Conservation (phyloP, 2,329 filamentous ascomycete genomes). For the Sporothrix humicola region DNA sequence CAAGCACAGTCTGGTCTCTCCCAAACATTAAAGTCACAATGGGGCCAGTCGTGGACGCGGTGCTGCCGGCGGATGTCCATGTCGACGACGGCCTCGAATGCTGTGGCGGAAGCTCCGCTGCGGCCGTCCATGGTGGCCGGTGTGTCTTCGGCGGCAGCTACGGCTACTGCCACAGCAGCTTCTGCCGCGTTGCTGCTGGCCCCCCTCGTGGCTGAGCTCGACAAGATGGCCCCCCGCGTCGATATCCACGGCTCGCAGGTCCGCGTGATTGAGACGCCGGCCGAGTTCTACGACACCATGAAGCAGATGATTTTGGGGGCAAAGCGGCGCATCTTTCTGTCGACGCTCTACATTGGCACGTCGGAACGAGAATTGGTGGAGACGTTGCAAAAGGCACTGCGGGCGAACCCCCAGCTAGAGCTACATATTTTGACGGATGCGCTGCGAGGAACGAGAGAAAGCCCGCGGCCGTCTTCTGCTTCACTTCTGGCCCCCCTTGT, state of each 20-base stretch:
- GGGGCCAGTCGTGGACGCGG: slow-evolving; percentile 1
- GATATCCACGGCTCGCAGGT: slow-evolving; percentile 82
- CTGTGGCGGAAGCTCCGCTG: background rate
- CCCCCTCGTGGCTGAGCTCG: slow-evolving; percentile 72
- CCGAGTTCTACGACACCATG: slow-evolving; percentile 89
- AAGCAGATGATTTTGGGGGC: slow-evolving; percentile 87
- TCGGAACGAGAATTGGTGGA: slow-evolving; percentile 84
- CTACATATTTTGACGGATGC: slow-evolving; percentile 92
- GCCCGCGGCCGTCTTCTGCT: slow-evolving; percentile 82
- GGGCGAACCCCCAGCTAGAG: slow-evolving; percentile 73
- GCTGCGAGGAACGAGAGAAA: slow-evolving; percentile 87
- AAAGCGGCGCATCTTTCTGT: slow-evolving; percentile 81
- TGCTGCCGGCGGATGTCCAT: slow-evolving; percentile 23
- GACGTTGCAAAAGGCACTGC: slow-evolving; percentile 76
- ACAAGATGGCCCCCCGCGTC: slow-evolving; percentile 89
- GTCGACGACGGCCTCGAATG: background rate
- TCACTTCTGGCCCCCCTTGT: slow-evolving; percentile 86
- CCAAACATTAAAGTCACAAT: background rate
- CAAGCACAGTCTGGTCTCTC: background rate
- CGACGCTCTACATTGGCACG: slow-evolving; percentile 96
- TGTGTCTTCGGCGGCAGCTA: background rate
- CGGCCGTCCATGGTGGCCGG: slow-evolving; percentile 10
- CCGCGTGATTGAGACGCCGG: slow-evolving; percentile 75
- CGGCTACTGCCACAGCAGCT: background rate
- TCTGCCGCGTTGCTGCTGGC: slow-evolving; percentile 48